Percentiles rank a stretch among this genome's conserved stretches.
Conservation (phyloP, 306 rosid genomes). For the apple (Malus domestica) region ASM211411v1 NC_041802.1:3342501-3343000, state of each 20-base stretch:
- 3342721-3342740: constrained; percentile 79
- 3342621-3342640: constrained; percentile 59
- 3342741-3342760: constrained; percentile 49
- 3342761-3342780: constrained; percentile 89
- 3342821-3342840: constrained; percentile 49
- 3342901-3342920: constrained; percentile 64
- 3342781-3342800: constrained; percentile 80
- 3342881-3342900: constrained; percentile 55
- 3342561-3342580: constrained; percentile 41
- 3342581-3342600: constrained; percentile 39
- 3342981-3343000: constrained; percentile 55
- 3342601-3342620: constrained; percentile 53
- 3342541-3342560: constrained; percentile 30
- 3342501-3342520: constrained; percentile 15
- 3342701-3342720: constrained; percentile 60
- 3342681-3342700: constrained; percentile 59
- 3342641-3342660: constrained; percentile 7
- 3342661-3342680: constrained; percentile 14
- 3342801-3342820: constrained; percentile 55
- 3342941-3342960: constrained; percentile 39
- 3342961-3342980: constrained; percentile 27
- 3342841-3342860: constrained; percentile 49
- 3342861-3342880: constrained; percentile 53
- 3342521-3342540: constrained; percentile 36
- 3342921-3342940: constrained; percentile 35